Evolutionary conservation across 805 yeast genomes (phyloP).

Genomic region (Metschnikowia lunata): DNA sequence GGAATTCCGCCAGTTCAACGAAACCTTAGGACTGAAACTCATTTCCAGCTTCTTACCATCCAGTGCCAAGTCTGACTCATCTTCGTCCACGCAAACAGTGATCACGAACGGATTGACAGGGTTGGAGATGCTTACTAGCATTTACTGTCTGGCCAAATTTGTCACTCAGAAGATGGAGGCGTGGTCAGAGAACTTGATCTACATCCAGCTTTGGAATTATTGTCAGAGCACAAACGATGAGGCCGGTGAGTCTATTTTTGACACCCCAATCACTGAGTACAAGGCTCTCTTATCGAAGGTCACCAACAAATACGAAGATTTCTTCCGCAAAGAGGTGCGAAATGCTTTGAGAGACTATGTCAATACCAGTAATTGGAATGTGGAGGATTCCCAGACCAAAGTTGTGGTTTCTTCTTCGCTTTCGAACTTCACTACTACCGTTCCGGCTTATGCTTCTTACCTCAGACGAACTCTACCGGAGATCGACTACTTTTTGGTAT

Average conservation of each 20-base stretch:
- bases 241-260: conserved; percentile 29
- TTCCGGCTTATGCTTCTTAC: conserved; percentile 26
- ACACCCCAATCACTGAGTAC: conserved; percentile 22
- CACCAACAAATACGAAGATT: conserved; percentile 23
- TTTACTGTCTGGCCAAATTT: conserved; percentile 34
- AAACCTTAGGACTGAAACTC: conserved; percentile 28
- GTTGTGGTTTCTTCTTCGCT: conserved; percentile 20
- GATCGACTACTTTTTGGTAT: conserved; percentile 28
- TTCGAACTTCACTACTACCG: conserved; percentile 17
- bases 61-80: conserved; percentile 9
- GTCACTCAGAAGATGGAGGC: conserved; percentile 26
- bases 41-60: conserved; percentile 31
- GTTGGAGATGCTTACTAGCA: conserved; percentile 26
- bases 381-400: conserved; percentile 7
- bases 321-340: conserved; percentile 32
- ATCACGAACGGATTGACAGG: conserved; percentile 55
- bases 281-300: conserved; percentile 18
- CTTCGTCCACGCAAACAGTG: conserved; percentile 88
- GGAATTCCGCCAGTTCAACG: conserved; percentile 42
- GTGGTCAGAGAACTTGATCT: conserved; percentile 38
- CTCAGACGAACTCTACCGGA: conserved; percentile 22
- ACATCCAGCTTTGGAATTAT: conserved; percentile 37
- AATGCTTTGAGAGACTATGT: conserved; percentile 33
- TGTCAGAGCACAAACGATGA: conserved; percentile 20
- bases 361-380: conserved; percentile 34